phyloP scores from a whole-genome alignment of 208 protist genomes.

The Leishmania arabica region DNA sequence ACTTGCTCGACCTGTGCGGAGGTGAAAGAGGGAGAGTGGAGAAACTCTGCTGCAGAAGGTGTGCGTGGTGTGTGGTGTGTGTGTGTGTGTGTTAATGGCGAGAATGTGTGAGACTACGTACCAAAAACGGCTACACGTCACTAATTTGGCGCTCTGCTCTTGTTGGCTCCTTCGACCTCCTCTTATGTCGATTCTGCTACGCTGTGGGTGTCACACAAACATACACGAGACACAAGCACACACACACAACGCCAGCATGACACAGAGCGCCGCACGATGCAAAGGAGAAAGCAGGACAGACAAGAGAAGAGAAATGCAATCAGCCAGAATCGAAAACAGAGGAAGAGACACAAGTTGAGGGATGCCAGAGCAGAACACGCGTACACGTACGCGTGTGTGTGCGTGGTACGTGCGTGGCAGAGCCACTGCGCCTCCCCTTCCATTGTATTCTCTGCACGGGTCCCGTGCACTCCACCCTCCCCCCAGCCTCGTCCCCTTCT shows the following conservation, averaged over 20 bases:
- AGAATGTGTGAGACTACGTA: neutral
- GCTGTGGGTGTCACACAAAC: neutral
- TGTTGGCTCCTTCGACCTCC: neutral
- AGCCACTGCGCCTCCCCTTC: neutral
- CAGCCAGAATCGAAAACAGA: neutral
- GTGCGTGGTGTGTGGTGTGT: neutral
- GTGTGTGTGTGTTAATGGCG: neutral
- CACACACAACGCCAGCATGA: neutral
- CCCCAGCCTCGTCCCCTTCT: neutral
- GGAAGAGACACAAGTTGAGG: neutral
- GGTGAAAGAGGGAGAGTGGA: neutral
- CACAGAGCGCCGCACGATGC: neutral
- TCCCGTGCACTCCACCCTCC: neutral
- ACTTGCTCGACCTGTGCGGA: no score
- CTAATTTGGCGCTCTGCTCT: neutral
- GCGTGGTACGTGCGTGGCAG: neutral
- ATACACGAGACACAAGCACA: neutral
- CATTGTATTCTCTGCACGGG: neutral
- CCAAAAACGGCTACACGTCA: neutral
- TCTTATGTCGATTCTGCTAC: neutral
- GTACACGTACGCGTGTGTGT: constrained; percentile 1
- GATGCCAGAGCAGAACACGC: neutral
- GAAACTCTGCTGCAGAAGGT: neutral
- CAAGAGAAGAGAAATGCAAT: neutral
- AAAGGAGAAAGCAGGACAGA: neutral